These are phyloP conservation scores for Avena eriantha DNA, from an alignment of 176 grass and related monocot species.

Conservation along the genomic window DNA sequence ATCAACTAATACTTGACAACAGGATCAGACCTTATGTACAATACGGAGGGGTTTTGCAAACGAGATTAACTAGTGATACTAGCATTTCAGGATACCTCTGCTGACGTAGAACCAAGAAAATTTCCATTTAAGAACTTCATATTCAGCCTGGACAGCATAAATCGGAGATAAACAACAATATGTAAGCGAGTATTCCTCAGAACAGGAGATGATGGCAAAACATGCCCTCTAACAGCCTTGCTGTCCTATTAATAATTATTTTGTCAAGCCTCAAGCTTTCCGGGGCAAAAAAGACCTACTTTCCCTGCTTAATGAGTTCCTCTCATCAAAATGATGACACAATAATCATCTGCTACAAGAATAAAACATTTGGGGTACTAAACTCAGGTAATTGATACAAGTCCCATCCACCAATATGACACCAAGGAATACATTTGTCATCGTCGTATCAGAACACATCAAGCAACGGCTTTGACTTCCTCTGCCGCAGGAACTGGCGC, in stretches of 20 bases:
- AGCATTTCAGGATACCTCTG: too few species aligned
- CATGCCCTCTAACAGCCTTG: neutral
- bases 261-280: constrained; percentile 49
- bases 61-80: too few species aligned
- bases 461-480: constrained; percentile 53
- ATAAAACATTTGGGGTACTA: constrained; percentile 53
- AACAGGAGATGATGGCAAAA: neutral
- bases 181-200: neutral
- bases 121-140: too few species aligned
- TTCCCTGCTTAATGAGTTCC: constrained; percentile 79
- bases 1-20: too few species aligned
- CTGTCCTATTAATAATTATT: constrained; percentile 51
- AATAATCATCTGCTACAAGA: constrained; percentile 60
- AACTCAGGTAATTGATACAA: constrained; percentile 40
- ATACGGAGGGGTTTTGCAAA: too few species aligned
- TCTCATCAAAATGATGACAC: constrained; percentile 59
- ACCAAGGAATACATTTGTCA: constrained; percentile 39
- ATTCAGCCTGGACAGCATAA: too few species aligned
- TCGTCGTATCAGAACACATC: constrained; percentile 47
- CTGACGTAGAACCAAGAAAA: too few species aligned
- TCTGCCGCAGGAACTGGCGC: constrained; percentile 44
- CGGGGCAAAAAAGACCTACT: constrained; percentile 45
- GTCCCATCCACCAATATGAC: constrained; percentile 28
- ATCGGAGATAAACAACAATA: neutral
- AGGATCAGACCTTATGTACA: too few species aligned